phyloP scores from a whole-genome alignment of 2,329 filamentous ascomycete species.

The Celoporthe dispersa region DNA sequence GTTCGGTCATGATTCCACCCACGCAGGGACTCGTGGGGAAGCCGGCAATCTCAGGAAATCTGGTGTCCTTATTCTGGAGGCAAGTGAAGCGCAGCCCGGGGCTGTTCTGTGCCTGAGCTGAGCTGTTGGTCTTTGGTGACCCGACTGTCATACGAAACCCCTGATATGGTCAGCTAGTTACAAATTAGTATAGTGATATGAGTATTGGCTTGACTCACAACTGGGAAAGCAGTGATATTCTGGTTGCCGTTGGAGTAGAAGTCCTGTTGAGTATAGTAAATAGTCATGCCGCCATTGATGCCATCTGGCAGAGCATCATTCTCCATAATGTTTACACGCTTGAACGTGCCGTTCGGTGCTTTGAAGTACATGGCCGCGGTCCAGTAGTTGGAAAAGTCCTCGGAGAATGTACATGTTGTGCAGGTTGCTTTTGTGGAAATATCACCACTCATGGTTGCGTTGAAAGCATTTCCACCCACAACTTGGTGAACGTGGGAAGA shows the following conservation, averaged over 20 bases:
- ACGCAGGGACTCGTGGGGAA: slow-evolving; percentile 45
- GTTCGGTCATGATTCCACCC: slow-evolving; percentile 48
- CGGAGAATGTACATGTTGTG: slow-evolving; percentile 41
- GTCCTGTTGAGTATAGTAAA: slow-evolving; percentile 48
- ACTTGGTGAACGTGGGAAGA: slow-evolving; percentile 35
- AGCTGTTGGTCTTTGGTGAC: slow-evolving; percentile 33
- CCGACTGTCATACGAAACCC: slow-evolving; percentile 49
- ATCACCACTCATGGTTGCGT: slow-evolving; percentile 36
- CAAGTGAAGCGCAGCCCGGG: slow-evolving; percentile 46
- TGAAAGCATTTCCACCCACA: slow-evolving; percentile 34
- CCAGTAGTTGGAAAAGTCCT: slow-evolving; percentile 43
- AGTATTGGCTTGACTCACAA: slow-evolving; percentile 29
- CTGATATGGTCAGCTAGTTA: slow-evolving; percentile 32
- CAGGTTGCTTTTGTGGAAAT: slow-evolving; percentile 38
- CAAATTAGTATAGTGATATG: neutral
- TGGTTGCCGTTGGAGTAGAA: slow-evolving; percentile 46
- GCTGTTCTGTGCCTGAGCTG: neutral
- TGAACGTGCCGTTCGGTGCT: slow-evolving; percentile 33
- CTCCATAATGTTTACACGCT: slow-evolving; percentile 37
- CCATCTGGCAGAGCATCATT: slow-evolving; percentile 31
- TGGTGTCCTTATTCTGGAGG: slow-evolving; percentile 44
- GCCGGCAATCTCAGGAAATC: slow-evolving; percentile 45
- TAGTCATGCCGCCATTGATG: slow-evolving; percentile 44
- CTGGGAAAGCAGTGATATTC: slow-evolving; percentile 45
- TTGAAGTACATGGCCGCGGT: slow-evolving; percentile 37